Evolutionary conservation across 2,329 filamentous ascomycete species (phyloP).

Genomic region (Neofusicoccum sp.): DNA sequence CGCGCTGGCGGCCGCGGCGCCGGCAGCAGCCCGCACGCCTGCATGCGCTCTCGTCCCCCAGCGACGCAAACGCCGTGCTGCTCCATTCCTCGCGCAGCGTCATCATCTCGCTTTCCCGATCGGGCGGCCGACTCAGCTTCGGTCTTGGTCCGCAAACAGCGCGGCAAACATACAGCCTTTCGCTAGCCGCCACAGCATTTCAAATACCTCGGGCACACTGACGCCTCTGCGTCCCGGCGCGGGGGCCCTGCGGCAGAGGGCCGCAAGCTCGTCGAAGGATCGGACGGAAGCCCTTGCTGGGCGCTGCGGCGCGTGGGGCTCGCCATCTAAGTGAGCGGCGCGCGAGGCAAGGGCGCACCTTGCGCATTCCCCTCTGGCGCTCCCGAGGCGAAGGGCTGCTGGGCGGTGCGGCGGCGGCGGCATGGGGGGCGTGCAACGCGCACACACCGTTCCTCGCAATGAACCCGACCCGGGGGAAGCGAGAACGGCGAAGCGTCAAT

Average conservation of each 20-base stretch:
- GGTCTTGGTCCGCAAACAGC: constrained; percentile 16
- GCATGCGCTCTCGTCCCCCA: neutral
- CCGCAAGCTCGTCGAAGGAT: constrained; percentile 13
- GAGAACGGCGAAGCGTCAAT: constrained; percentile 16
- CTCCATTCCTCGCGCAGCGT: neutral
- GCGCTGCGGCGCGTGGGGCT: constrained; percentile 10
- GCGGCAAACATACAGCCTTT: neutral
- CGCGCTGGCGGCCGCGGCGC: neutral
- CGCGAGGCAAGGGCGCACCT: constrained; percentile 10
- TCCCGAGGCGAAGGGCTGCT: neutral
- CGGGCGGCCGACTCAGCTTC: neutral
- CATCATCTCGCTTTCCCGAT: neutral
- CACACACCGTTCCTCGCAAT: neutral
- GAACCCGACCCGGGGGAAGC: constrained; percentile 7
- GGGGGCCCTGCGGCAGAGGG: constrained; percentile 1
- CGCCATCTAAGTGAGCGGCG: constrained; percentile 12
- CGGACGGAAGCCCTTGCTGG: constrained; percentile 14
- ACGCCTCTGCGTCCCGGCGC: constrained; percentile 3
- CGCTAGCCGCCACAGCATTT: constrained; percentile 16
- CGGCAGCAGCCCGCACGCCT: neutral
- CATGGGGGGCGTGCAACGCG: neutral
- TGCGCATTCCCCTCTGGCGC: constrained; percentile 8
- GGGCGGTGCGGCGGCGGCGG: constrained; percentile 1
- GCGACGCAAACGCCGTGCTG: neutral
- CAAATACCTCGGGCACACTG: constrained; percentile 11